phyloP scores from a whole-genome alignment of 2,329 filamentous ascomycete genomes.

The Ploettnerulaceae sp. region DNA sequence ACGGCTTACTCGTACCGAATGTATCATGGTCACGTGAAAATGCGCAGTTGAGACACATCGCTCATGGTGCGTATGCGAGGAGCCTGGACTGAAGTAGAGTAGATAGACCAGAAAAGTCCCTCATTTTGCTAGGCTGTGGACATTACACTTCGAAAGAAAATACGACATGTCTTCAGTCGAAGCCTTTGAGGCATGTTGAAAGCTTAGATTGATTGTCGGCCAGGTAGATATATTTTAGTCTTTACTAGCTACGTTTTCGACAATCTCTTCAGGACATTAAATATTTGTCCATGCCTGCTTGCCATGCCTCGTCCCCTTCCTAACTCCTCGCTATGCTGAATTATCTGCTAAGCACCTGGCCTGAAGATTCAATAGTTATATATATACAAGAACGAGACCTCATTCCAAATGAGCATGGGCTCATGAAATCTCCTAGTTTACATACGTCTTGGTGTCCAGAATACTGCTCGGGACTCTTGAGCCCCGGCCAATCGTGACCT shows the following conservation, averaged over 20 bases:
- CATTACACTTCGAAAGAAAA: not conserved
- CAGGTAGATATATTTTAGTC: conserved; percentile 13
- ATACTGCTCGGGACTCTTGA: conserved; percentile 31
- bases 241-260: not conserved
- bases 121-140: no score
- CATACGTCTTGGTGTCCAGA: conserved; percentile 29
- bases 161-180: not conserved
- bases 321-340: conserved; percentile 22
- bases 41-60: no score
- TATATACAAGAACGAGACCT: conserved; percentile 19
- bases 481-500: conserved; percentile 27
- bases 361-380: conserved; percentile 17
- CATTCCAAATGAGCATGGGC: conserved; percentile 3
- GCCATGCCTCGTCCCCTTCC: conserved; percentile 8
- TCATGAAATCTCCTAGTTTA: conserved; percentile 17
- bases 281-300: conserved; percentile 7
- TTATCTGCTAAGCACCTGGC: conserved; percentile 26
- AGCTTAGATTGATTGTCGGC: conserved; percentile 5
- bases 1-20: not conserved
- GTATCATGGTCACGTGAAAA: no score
- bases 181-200: no score
- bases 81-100: no score
- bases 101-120: no score
- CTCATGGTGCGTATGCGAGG: no score
- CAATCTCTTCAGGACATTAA: conserved; percentile 14